These are phyloP conservation scores for Cinchona pubescens DNA, from an alignment of 257 asterid species.

Conservation along the genomic window DNA sequence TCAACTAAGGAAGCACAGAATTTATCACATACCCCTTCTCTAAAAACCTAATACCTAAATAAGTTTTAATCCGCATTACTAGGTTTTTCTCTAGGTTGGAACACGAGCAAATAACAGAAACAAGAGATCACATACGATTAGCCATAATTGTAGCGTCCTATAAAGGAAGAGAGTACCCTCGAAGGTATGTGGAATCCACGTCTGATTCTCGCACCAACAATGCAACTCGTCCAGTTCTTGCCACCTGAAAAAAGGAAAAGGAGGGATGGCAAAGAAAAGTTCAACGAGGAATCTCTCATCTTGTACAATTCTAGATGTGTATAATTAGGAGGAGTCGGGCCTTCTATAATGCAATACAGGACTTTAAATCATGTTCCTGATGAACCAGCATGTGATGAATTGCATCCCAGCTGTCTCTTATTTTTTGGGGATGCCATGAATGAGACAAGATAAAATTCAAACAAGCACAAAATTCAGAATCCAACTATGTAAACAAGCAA, in stretches of 20 bases:
- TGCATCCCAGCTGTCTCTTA: too few species aligned
- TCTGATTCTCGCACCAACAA: constrained; percentile 77
- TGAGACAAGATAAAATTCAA: not conserved
- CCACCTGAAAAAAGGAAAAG: constrained; percentile 49
- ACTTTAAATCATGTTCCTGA: not conserved
- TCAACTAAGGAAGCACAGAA: not conserved
- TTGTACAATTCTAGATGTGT: not conserved
- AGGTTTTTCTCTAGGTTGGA: not conserved
- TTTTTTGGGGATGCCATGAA: not conserved
- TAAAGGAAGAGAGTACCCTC: constrained; percentile 60
- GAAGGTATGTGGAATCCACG: constrained; percentile 69
- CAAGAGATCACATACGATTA: not conserved
- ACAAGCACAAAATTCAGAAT: not conserved
- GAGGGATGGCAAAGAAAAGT: not conserved
- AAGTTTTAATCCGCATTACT: not conserved
- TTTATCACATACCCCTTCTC: not conserved
- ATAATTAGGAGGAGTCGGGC: too few species aligned
- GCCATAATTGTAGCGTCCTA: constrained; percentile 12
- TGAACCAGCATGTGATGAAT: not conserved
- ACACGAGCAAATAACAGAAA: not conserved
- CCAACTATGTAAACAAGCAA: not conserved
- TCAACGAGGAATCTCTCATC: not conserved
- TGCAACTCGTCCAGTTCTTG: constrained; percentile 85
- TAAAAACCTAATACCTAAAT: not conserved
- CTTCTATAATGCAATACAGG: not conserved